Conservation (phyloP, 2,329 filamentous ascomycete genomes). For the Monilinia fructigena region DNA sequence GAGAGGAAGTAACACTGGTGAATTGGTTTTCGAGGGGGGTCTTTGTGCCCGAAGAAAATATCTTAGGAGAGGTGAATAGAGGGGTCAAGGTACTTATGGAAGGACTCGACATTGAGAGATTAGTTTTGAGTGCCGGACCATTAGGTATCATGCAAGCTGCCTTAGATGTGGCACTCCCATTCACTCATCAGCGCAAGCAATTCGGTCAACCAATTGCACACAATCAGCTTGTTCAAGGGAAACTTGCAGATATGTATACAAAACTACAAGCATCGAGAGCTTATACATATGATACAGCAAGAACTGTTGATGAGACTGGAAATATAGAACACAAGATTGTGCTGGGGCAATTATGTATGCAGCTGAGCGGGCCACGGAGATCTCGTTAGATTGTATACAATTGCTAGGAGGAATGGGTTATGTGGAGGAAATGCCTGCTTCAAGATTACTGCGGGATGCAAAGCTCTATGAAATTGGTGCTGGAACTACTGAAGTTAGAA, state of each 20-base stretch:
- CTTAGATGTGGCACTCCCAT: conserved; percentile 83
- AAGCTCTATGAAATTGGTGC: conserved; percentile 95
- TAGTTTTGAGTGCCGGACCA: conserved; percentile 88
- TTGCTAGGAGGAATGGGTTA: conserved; percentile 94
- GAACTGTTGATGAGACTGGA: conserved; percentile 73
- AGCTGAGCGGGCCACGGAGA: conserved; percentile 85
- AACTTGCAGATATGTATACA: conserved; percentile 96
- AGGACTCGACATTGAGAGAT: conserved; percentile 86
- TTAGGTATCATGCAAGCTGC: conserved; percentile 92
- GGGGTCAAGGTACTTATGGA: conserved; percentile 95
- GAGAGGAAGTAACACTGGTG: conserved; percentile 94
- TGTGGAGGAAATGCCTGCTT: conserved; percentile 90
- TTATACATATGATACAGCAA: conserved; percentile 84
- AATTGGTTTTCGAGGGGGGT: conserved; percentile 86
- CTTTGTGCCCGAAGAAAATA: conserved; percentile 79
- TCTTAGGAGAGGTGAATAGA: conserved; percentile 75
- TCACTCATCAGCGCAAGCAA: conserved; percentile 84
- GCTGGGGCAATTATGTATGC: conserved; percentile 92
- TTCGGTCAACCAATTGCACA: conserved; percentile 84
- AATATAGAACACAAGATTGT: conserved; percentile 83
- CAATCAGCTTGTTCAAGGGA: conserved; percentile 90
- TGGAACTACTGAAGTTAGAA: conserved; percentile 87
- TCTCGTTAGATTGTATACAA: conserved; percentile 83
- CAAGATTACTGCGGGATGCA: conserved; percentile 72
- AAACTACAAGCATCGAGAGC: conserved; percentile 80